These are phyloP conservation scores for Elaeagnus macrophylla DNA, from an alignment of 306 rosid species.

Conservation along the genomic window DNA sequence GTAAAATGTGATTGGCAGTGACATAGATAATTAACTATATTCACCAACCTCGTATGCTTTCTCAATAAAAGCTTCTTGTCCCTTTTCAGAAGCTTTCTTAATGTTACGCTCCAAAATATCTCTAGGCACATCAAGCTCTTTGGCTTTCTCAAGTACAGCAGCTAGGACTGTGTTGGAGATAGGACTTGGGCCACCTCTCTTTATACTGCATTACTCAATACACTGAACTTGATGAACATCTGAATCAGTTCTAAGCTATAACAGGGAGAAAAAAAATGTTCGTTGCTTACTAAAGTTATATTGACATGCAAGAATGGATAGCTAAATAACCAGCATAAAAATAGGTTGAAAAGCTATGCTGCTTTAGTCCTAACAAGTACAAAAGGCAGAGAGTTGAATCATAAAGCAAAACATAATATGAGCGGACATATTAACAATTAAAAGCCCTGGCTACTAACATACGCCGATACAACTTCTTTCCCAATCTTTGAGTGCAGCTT, in stretches of 20 bases:
- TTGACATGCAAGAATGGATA: not conserved
- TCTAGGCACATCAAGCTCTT: constrained; percentile 92
- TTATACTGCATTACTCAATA: constrained; percentile 42
- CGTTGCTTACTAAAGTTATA: not conserved
- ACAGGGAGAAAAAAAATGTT: no score
- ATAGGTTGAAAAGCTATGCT: not conserved
- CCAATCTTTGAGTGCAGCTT: constrained; percentile 77
- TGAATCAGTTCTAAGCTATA: not conserved
- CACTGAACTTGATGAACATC: constrained; percentile 8
- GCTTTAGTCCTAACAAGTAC: not conserved
- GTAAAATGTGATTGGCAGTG: not conserved
- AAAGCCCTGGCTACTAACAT: constrained; percentile 23
- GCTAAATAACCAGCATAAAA: not conserved
- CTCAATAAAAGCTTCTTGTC: constrained; percentile 84
- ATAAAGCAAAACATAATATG: not conserved
- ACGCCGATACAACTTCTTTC: constrained; percentile 92
- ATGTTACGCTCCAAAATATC: constrained; percentile 83
- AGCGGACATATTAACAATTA: no score
- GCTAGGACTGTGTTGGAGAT: constrained; percentile 56
- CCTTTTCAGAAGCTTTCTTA: constrained; percentile 85
- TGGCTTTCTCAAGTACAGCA: constrained; percentile 73
- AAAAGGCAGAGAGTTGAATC: not conserved
- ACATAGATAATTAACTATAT: constrained; percentile 19
- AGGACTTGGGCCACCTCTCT: constrained; percentile 77
- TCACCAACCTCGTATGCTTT: constrained; percentile 28